A percentile compares a stretch with the other conserved stretches of the same genome.
Conservation (phyloP, 768 basidiomycete species). For the Suillus subaureus region DNA sequence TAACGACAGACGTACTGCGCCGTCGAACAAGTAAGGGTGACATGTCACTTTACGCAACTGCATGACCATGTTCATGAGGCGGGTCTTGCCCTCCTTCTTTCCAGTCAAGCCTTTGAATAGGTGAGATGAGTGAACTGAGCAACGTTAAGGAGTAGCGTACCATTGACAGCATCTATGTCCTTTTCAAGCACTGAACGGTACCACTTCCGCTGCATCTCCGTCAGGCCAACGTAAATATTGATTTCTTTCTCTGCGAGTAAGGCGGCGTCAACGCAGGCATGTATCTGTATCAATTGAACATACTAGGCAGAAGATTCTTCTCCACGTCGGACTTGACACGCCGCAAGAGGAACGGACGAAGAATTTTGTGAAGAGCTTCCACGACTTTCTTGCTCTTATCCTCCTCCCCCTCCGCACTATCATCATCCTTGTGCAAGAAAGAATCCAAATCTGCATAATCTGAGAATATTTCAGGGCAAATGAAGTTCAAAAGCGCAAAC, state of each 20-base stretch:
- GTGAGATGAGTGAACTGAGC: not conserved
- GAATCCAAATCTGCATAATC: slow-evolving; percentile 89
- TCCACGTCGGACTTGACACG: slow-evolving; percentile 97
- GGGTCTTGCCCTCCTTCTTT: slow-evolving; percentile 98
- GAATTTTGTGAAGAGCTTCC: slow-evolving; percentile 95
- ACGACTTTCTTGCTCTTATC: slow-evolving; percentile 92
- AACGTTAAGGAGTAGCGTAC: slow-evolving; percentile 38
- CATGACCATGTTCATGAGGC: slow-evolving; percentile 99
- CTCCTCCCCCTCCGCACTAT: slow-evolving; percentile 65
- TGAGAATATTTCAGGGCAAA: slow-evolving; percentile 95
- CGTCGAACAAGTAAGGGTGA: slow-evolving; percentile 91
- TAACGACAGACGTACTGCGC: slow-evolving; percentile 59
- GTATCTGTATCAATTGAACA: not conserved
- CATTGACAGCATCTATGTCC: slow-evolving; percentile 98
- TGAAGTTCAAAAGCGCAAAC: slow-evolving; percentile 91
- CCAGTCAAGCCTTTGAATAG: slow-evolving; percentile 73
- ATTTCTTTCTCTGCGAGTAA: slow-evolving; percentile 84
- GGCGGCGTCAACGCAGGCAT: slow-evolving; percentile 4
- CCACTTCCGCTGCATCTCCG: slow-evolving; percentile 98
- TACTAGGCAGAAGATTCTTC: slow-evolving; percentile 91
- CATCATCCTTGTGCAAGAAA: slow-evolving; percentile 90
- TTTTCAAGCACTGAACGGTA: slow-evolving; percentile 95
- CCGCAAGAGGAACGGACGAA: slow-evolving; percentile 91
- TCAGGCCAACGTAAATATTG: slow-evolving; percentile 95
- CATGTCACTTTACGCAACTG: slow-evolving; percentile 91